phyloP scores from a whole-genome alignment of 805 yeast genomes.

The Barnettozyma vustinii region DNA sequence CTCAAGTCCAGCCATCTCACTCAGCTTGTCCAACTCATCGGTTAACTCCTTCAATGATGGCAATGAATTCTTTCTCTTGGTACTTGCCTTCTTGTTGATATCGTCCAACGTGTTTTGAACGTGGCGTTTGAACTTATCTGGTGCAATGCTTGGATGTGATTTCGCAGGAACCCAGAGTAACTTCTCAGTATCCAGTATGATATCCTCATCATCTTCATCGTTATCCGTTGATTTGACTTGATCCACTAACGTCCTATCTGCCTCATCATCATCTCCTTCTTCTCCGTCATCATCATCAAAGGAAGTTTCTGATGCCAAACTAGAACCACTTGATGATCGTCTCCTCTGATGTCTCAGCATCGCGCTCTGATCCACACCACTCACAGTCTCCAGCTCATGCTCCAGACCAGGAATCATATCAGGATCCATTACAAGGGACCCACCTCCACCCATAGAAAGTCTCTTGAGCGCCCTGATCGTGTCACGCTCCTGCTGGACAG shows the following conservation, averaged over 20 bases:
- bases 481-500: slow-evolving; percentile 68
- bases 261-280: slow-evolving; percentile 6
- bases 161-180: slow-evolving; percentile 94
- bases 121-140: slow-evolving; percentile 72
- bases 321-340: slow-evolving; percentile 14
- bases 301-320: slow-evolving; percentile 13
- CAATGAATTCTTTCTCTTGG: slow-evolving; percentile 25
- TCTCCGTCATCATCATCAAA: slow-evolving; percentile 3
- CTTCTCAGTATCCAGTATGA: slow-evolving; percentile 35
- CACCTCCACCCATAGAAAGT: slow-evolving; percentile 59
- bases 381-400: slow-evolving; percentile 24
- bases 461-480: slow-evolving; percentile 71
- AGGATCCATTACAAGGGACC: slow-evolving; percentile 54
- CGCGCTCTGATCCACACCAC: slow-evolving; percentile 6
- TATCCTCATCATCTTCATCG: slow-evolving; percentile 10
- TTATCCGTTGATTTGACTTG: not conserved
- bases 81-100: slow-evolving; percentile 15
- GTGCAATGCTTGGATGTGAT: slow-evolving; percentile 91
- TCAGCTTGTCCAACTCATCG: slow-evolving; percentile 65
- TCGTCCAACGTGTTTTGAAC: slow-evolving; percentile 41
- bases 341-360: slow-evolving; percentile 7
- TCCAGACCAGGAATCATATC: slow-evolving; percentile 51
- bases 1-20: slow-evolving; percentile 72
- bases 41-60: slow-evolving; percentile 72
- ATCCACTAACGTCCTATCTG: slow-evolving; percentile 12